Percentiles rank a stretch among this genome's conserved stretches.
Conservation (phyloP, 2,329 filamentous ascomycete genomes). For the Calonectria henricotiae region DNA sequence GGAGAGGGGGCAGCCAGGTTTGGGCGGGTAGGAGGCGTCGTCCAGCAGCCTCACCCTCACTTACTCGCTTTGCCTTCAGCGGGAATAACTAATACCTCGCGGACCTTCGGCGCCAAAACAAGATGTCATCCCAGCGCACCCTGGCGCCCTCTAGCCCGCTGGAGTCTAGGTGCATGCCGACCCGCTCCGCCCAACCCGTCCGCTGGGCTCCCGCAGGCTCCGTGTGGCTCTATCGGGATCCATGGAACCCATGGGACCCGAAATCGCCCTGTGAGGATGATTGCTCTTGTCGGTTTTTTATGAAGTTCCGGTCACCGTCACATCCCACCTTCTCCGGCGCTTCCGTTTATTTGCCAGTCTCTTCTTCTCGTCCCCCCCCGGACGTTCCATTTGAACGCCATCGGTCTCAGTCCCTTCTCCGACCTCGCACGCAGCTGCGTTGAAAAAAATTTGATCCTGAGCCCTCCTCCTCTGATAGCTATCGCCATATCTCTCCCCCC, state of each 20-base stretch:
- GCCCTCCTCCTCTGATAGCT: conserved; percentile 5
- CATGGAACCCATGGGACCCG: conserved; percentile 23
- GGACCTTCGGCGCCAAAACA: conserved; percentile 13
- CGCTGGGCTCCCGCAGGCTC: conserved; percentile 20
- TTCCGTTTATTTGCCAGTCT: conserved; percentile 43
- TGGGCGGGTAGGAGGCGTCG: too few relatives aligned
- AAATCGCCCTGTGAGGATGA: conserved; percentile 21
- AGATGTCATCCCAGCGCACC: conserved; percentile 32
- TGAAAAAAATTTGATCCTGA: conserved; percentile 20
- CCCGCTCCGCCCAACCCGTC: conserved; percentile 28
- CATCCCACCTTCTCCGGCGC: conserved; percentile 42
- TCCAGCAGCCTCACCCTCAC: too few relatives aligned
- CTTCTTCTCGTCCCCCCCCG: conserved; percentile 11
- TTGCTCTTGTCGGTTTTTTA: conserved; percentile 21
- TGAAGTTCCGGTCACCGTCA: conserved; percentile 13
- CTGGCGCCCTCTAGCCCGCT: conserved; percentile 1
- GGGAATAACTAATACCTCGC: conserved; percentile 18
- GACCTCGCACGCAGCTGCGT: conserved; percentile 23
- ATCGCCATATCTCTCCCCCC: neutral
- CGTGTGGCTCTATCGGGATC: conserved; percentile 4
- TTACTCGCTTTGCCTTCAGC: neutral
- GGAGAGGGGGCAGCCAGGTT: neutral
- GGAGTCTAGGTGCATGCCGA: conserved; percentile 4
- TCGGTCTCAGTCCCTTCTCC: conserved; percentile 11
- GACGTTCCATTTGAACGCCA: conserved; percentile 7